Percentiles rank a stretch among this genome's conserved stretches.
These are phyloP conservation scores for Talaromyces sp. DNA, from an alignment of 2,329 filamentous ascomycete species.

Conservation along the genomic window DNA sequence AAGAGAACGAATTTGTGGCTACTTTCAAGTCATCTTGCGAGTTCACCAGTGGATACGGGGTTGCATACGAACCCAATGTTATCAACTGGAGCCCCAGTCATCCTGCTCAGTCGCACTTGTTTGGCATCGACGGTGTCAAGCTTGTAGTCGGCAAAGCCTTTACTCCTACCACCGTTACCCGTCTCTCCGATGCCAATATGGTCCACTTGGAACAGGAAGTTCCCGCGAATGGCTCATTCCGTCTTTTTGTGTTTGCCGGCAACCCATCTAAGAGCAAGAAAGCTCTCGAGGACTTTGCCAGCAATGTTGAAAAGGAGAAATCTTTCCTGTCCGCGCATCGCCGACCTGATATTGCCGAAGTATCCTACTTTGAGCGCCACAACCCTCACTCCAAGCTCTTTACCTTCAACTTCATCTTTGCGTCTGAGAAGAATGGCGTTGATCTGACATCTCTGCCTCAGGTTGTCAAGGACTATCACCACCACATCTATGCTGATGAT, in stretches of 20 bases:
- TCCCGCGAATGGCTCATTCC: constrained; percentile 82
- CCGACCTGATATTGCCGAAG: constrained; percentile 57
- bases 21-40: constrained; percentile 89
- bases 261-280: constrained; percentile 55
- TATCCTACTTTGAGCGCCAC: constrained; percentile 75
- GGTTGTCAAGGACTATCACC: constrained; percentile 69
- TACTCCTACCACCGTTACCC: constrained; percentile 74
- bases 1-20: constrained; percentile 72
- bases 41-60: constrained; percentile 89
- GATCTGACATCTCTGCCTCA: constrained; percentile 71
- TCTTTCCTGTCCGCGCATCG: constrained; percentile 71
- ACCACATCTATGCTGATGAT: constrained; percentile 85
- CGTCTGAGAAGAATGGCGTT: constrained; percentile 63
- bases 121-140: constrained; percentile 63
- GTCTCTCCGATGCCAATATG: constrained; percentile 83
- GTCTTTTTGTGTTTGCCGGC: constrained; percentile 83
- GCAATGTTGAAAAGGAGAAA: constrained; percentile 59
- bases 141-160: constrained; percentile 73
- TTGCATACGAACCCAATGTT: constrained; percentile 75
- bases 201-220: constrained; percentile 89
- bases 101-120: constrained; percentile 65
- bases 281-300: constrained; percentile 68
- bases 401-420: constrained; percentile 73
- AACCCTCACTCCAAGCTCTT: constrained; percentile 83
- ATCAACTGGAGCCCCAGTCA: constrained; percentile 80